phyloP scores from a whole-genome alignment of 805 yeast species.

The Wickerhamomyces subpelliculosus region DNA sequence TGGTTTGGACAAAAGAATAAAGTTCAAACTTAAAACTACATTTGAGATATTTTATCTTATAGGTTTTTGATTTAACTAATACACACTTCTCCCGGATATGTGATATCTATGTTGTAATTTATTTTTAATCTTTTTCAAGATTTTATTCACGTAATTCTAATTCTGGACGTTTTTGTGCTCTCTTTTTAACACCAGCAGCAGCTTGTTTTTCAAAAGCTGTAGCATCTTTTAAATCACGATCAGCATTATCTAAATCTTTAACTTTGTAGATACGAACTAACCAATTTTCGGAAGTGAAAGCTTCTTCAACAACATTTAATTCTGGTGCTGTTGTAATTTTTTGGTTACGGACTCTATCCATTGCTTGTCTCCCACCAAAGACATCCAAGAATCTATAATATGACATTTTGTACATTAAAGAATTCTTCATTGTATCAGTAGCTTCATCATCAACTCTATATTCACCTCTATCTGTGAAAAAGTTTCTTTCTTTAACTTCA shows the following conservation, averaged over 20 bases:
- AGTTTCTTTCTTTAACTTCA: slow-evolving; percentile 82
- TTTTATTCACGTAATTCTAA: slow-evolving; percentile 35
- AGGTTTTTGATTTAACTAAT: too few species aligned
- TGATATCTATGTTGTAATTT: too few species aligned
- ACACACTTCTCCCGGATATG: too few species aligned
- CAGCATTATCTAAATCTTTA: slow-evolving; percentile 80
- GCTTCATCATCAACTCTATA: slow-evolving; percentile 82
- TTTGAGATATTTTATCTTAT: too few species aligned
- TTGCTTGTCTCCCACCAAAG: slow-evolving; percentile 50
- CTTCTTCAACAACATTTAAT: slow-evolving; percentile 84
- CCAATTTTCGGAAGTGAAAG: slow-evolving; percentile 94
- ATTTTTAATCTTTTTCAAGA: background rate
- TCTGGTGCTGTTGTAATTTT: slow-evolving; percentile 51
- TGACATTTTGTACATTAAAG: slow-evolving; percentile 91
- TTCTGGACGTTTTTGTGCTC: slow-evolving; percentile 43
- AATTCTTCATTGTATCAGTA: slow-evolving; percentile 76
- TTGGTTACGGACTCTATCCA: slow-evolving; percentile 88
- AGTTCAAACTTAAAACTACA: too few species aligned
- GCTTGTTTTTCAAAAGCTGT: slow-evolving; percentile 41
- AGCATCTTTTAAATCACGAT: slow-evolving; percentile 65
- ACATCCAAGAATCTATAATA: slow-evolving; percentile 79
- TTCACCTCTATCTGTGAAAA: slow-evolving; percentile 80
- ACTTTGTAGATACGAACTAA: slow-evolving; percentile 90
- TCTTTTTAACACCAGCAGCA: slow-evolving; percentile 29
- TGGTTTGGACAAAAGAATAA: too few species aligned